Evolutionary conservation across 2,329 filamentous ascomycete genomes (phyloP).

Genomic region (Sporothrix schenckii): DNA sequence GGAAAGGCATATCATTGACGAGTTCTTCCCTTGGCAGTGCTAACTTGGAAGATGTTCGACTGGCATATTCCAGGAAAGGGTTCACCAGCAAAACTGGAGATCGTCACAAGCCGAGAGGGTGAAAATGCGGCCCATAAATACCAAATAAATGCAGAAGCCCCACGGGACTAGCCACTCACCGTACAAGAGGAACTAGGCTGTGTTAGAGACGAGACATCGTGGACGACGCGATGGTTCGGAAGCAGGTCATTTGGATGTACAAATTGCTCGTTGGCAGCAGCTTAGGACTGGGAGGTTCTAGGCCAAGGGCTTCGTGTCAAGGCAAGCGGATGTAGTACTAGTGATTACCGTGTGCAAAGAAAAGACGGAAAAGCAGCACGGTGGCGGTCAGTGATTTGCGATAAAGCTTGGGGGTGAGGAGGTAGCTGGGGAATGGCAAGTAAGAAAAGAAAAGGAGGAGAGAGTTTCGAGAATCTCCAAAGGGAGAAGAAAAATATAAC

Average conservation of each 20-base stretch:
- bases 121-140: not conserved
- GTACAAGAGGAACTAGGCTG: not conserved
- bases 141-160: not conserved
- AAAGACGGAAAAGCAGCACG: not conserved
- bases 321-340: not conserved
- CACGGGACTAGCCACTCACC: not conserved
- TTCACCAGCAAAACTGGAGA: constrained; percentile 11
- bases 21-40: too few relatives aligned
- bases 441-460: not conserved
- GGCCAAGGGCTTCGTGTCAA: not conserved
- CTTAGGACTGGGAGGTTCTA: not conserved
- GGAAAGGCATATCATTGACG: too few relatives aligned
- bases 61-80: not conserved
- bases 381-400: not conserved
- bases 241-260: constrained; percentile 22
- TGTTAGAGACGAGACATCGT: constrained; percentile 27
- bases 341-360: constrained; percentile 8
- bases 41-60: not conserved
- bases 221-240: not conserved
- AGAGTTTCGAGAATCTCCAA: not conserved
- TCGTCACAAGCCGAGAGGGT: constrained; percentile 10
- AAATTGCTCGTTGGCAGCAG: not conserved
- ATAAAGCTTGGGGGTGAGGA: constrained; percentile 1
- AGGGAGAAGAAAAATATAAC: constrained; percentile 7
- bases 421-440: not conserved